These are phyloP conservation scores for Scedosporium minutisporum DNA, from an alignment of 2,329 filamentous ascomycete species.

Conservation along the genomic window DNA sequence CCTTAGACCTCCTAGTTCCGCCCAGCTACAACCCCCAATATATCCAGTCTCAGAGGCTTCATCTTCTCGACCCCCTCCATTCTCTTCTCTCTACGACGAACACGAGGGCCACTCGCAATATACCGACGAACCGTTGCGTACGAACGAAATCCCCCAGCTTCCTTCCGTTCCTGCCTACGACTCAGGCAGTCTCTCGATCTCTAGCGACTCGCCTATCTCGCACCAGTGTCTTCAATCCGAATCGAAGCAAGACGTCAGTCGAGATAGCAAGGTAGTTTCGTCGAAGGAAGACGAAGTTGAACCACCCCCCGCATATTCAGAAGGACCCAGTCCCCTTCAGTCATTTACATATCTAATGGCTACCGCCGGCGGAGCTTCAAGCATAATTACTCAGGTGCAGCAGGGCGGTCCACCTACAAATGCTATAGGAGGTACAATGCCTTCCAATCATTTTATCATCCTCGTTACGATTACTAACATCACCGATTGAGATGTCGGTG, in stretches of 20 bases:
- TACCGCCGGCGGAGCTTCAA: slow-evolving; percentile 89
- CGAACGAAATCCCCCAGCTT: slow-evolving; percentile 23
- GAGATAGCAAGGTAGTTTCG: slow-evolving; percentile 21
- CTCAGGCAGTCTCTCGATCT: slow-evolving; percentile 26
- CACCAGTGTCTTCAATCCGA: not conserved
- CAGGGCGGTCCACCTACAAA: slow-evolving; percentile 86
- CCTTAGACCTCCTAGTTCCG: slow-evolving; percentile 18
- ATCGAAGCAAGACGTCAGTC: not conserved
- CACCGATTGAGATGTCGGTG: slow-evolving; percentile 55
- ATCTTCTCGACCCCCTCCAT: slow-evolving; percentile 45
- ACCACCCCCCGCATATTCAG: slow-evolving; percentile 90
- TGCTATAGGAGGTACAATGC: slow-evolving; percentile 65
- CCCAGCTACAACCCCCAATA: slow-evolving; percentile 46
- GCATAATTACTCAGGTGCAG: slow-evolving; percentile 98
- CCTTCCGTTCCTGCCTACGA: slow-evolving; percentile 45
- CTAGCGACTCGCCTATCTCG: slow-evolving; percentile 48
- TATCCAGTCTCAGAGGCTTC: slow-evolving; percentile 49
- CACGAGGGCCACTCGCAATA: slow-evolving; percentile 9
- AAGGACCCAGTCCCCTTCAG: slow-evolving; percentile 84
- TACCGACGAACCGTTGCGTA: not conserved
- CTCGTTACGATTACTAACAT: not conserved
- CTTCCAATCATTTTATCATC: not conserved
- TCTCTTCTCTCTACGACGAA: slow-evolving; percentile 33
- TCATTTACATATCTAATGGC: slow-evolving; percentile 98
- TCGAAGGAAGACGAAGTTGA: slow-evolving; percentile 72